These are phyloP conservation scores for Tetracentron sinense DNA, from an alignment of 164 flowering plant genomes.

Conservation along the genomic window DNA sequence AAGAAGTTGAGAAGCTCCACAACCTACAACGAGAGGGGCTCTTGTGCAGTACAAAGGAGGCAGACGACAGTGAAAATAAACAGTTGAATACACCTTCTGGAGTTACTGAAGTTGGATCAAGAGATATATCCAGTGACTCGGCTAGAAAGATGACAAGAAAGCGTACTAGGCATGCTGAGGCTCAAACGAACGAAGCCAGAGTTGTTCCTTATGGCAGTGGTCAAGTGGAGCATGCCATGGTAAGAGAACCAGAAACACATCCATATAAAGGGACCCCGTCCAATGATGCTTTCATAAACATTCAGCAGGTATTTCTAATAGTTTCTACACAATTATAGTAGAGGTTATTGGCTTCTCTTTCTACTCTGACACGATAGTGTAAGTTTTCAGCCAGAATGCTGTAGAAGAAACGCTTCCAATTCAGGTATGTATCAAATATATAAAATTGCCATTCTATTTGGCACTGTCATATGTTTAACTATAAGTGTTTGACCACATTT, in stretches of 20 bases:
- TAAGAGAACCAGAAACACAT: conserved; percentile 19
- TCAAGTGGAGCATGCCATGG: conserved; percentile 13
- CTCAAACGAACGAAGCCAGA: conserved; percentile 17
- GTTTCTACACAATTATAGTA: neutral
- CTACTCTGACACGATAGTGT: conserved; percentile 19
- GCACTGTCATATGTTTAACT: neutral
- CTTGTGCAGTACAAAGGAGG: conserved; percentile 16
- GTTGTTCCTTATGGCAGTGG: conserved; percentile 3
- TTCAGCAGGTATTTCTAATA: conserved; percentile 29
- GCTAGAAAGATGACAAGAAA: conserved; percentile 23
- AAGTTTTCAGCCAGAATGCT: conserved; percentile 44
- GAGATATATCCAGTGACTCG: conserved; percentile 13
- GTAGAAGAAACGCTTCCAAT: conserved; percentile 21
- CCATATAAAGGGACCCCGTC: conserved; percentile 5
- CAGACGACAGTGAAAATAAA: conserved; percentile 16
- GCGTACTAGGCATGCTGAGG: conserved; percentile 21
- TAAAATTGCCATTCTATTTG: conserved; percentile 2
- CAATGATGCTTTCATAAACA: conserved; percentile 9
- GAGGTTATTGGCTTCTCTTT: neutral
- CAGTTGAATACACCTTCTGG: conserved; percentile 22
- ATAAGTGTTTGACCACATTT: conserved; percentile 4
- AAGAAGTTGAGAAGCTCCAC: conserved; percentile 56
- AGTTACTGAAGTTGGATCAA: conserved; percentile 22
- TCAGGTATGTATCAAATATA: conserved; percentile 33
- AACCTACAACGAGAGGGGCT: conserved; percentile 33